phyloP scores from a whole-genome alignment of 2,329 filamentous ascomycete genomes.

The Teratosphaeria viscida region DNA sequence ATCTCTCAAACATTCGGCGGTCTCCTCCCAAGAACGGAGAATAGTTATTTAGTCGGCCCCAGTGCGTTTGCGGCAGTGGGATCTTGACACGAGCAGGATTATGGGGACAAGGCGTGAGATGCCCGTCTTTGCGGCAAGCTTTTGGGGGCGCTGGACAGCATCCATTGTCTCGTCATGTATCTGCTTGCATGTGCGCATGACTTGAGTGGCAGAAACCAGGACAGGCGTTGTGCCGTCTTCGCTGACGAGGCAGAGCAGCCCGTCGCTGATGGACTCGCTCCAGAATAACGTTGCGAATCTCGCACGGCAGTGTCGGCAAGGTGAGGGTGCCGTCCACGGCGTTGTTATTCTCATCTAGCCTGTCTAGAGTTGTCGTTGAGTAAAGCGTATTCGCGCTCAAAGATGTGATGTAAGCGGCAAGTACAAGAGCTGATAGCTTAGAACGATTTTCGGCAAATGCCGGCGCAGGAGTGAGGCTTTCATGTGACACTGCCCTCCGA shows the following conservation, averaged over 20 bases:
- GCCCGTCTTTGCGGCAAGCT: background rate
- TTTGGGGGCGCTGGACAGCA: background rate
- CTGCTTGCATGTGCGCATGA: background rate
- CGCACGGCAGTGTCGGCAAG: slow-evolving; percentile 11
- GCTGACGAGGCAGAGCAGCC: background rate
- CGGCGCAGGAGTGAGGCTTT: too few relatives aligned
- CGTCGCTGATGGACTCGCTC: background rate
- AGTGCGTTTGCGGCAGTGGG: background rate
- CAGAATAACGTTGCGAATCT: slow-evolving; percentile 15
- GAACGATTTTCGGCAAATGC: too few relatives aligned
- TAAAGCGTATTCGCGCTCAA: too few relatives aligned
- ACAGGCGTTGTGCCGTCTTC: background rate
- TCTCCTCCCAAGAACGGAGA: background rate
- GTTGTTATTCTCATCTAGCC: background rate
- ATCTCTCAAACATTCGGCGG: too few relatives aligned
- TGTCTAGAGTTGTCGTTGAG: slow-evolving; percentile 8
- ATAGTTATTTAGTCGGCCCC: background rate
- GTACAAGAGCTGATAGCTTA: too few relatives aligned
- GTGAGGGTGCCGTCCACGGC: background rate
- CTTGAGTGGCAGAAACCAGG: background rate
- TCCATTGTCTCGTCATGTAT: background rate
- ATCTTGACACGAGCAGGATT: background rate
- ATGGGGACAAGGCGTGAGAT: background rate
- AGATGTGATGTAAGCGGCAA: too few relatives aligned
- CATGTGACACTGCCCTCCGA: too few relatives aligned